Evolutionary conservation across 202 grass and related monocot genomes (phyloP), one percentile per base, ranked within the genome.

Genomic region (Brachypodium distachyon): DNA sequence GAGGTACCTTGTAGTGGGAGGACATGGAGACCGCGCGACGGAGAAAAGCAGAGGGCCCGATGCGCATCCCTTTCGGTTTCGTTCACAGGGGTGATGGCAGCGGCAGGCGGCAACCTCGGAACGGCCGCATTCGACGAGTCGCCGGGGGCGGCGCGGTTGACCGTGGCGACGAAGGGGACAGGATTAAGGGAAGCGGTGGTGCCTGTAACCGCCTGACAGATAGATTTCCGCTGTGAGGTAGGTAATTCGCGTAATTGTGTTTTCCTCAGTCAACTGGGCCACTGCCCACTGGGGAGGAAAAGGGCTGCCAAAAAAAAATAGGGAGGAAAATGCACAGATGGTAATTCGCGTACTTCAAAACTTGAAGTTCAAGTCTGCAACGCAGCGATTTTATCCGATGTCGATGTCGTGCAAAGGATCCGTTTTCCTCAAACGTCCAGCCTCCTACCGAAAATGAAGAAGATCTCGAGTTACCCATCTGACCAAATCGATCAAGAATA

Each of bases 11-110:
- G 60, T 87, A 87, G 72, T 58, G 76, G 12, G 73, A 67, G 26
- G 85, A 68, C 85, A 88, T 83, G 61, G 81, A 71, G 70, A 76
- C 44, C 76, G 77, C 60, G 80, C 51, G 80, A 56, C 81, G 86
- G 42, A 70, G 54, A 43, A 38, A 69, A 62, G 14, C 40, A 22
- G 56, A 71, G 62, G 60, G 61, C 18, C 73, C 74, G 67, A 81
- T 37, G 44, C 51, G 90, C 67, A 67, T 83, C 77, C 54, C 87
- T 58, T 71, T 74, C 23, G 34, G 65, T 68, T 71, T 74, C 23
- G 34, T 59, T 68, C 70, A 83, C 76, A 28, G 26, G 8, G 65
- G 65, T 47, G 65, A 16, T 44, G 27, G 12, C 38, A 50, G 36
- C 70, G 73, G 32, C 50, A 33, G 22, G 70, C n/a, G 67, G 89